A percentile compares a stretch with the other conserved stretches of the same genome.
Conservation (phyloP, 1,284 basidiomycete species). For the Cryptococcus neoformans region DNA sequence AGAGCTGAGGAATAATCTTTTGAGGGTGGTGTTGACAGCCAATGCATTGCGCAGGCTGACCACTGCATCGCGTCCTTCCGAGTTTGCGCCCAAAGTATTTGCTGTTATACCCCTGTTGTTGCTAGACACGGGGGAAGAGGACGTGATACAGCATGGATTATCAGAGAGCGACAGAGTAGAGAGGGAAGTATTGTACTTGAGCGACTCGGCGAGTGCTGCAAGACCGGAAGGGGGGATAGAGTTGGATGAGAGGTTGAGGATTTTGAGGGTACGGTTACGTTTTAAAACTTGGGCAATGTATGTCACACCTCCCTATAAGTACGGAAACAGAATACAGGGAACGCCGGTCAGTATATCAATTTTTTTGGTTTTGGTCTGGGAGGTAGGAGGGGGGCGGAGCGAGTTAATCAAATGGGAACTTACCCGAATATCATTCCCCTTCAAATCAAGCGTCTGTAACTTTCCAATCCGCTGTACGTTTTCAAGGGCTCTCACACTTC, state of each 20-base stretch:
- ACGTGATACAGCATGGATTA: slow-evolving; percentile 89
- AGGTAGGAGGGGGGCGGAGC: background rate
- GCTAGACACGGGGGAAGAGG: slow-evolving; percentile 45
- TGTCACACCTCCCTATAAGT: slow-evolving; percentile 59
- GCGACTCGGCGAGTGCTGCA: slow-evolving; percentile 77
- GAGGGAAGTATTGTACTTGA: slow-evolving; percentile 92
- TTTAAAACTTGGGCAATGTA: slow-evolving; percentile 95
- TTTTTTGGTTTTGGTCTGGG: slow-evolving; percentile 9
- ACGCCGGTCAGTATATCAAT: slow-evolving; percentile 54
- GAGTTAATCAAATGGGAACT: slow-evolving; percentile 33
- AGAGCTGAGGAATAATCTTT: slow-evolving; percentile 84
- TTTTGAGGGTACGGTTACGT: slow-evolving; percentile 89
- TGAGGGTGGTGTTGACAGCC: slow-evolving; percentile 86
- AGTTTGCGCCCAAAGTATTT: background rate
- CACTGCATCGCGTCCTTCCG: slow-evolving; percentile 66
- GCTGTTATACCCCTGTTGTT: background rate
- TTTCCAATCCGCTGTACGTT: slow-evolving; percentile 78
- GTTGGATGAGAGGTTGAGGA: slow-evolving; percentile 91
- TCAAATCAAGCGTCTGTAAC: slow-evolving; percentile 83
- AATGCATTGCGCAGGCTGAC: slow-evolving; percentile 87
- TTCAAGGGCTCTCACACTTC: slow-evolving; percentile 74
- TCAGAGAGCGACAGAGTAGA: slow-evolving; percentile 91
- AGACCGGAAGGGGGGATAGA: slow-evolving; percentile 81
- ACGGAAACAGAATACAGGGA: too few relatives aligned
- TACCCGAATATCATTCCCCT: slow-evolving; percentile 85